Evolutionary conservation across 1,284 basidiomycete species (phyloP).

Genomic region (Sporisorium scitamineum): DNA sequence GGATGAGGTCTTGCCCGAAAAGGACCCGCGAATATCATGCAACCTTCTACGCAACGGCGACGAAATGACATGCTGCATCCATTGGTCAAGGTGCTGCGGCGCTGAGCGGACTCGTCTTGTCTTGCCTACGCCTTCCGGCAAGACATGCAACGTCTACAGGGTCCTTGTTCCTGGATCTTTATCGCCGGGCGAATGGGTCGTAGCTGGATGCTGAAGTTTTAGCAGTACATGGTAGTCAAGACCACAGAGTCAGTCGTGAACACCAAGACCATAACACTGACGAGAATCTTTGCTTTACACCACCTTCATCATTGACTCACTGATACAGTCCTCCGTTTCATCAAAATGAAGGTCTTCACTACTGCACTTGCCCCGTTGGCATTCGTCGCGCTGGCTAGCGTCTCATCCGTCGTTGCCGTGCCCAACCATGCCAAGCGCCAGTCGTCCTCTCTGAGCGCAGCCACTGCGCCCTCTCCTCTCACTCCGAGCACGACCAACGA

Average conservation of each 20-base stretch:
- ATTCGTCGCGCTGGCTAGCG: constrained; percentile 36
- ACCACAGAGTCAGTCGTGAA: not conserved
- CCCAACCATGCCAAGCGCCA: constrained; percentile 30
- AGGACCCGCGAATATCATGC: not conserved
- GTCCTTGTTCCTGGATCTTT: not conserved
- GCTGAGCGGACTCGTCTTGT: not conserved
- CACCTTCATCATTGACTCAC: not conserved
- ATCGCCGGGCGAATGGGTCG: not conserved
- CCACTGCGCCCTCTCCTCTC: constrained; percentile 28
- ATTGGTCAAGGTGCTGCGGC: not conserved
- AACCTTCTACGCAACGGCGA: not conserved
- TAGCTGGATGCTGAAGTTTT: not conserved
- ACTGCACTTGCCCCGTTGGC: constrained; percentile 29
- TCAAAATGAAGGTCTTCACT: constrained; percentile 47
- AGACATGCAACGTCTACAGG: not conserved
- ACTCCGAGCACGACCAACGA: constrained; percentile 32
- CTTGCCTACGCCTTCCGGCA: not conserved
- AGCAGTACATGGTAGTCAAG: not conserved
- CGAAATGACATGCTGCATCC: constrained; percentile 1
- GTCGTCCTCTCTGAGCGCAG: constrained; percentile 13
- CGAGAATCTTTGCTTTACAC: not conserved
- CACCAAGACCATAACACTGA: not conserved
- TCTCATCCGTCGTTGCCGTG: constrained; percentile 23
- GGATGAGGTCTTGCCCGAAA: not conserved
- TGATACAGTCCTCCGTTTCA: not conserved